phyloP scores from a whole-genome alignment of 129 eudicot genomes.

The Flaveria trinervia region DNA sequence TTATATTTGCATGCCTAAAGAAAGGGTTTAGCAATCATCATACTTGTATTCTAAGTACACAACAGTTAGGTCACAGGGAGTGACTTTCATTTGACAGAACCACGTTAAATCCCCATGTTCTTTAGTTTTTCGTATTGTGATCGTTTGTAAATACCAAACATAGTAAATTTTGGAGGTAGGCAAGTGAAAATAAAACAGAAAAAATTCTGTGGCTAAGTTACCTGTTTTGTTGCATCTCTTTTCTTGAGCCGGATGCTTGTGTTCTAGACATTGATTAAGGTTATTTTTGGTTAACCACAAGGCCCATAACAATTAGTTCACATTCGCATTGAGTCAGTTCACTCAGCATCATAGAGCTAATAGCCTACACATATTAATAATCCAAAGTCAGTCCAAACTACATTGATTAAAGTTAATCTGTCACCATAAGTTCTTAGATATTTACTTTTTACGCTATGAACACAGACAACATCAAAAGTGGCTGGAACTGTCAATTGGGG shows the following conservation, averaged over 20 bases:
- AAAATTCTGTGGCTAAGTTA: neutral
- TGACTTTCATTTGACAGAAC: too few relatives aligned
- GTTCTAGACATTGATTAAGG: neutral
- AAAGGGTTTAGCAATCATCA: neutral
- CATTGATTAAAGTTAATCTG: neutral
- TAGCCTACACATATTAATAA: neutral
- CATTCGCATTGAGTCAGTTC: neutral
- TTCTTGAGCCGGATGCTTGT: neutral
- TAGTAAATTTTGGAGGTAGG: neutral
- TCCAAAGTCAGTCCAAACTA: neutral
- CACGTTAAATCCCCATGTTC: too few relatives aligned
- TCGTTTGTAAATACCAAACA: too few relatives aligned
- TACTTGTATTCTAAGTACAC: neutral
- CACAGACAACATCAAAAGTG: slow-evolving; percentile 53
- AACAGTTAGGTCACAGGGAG: too few relatives aligned
- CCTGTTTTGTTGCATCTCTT: neutral
- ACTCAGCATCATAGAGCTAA: neutral
- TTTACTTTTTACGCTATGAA: neutral
- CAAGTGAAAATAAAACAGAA: neutral
- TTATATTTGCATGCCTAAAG: neutral
- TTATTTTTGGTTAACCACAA: neutral
- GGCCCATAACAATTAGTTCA: neutral
- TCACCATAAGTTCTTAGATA: neutral
- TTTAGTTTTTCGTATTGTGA: too few relatives aligned
- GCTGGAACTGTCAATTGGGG: slow-evolving; percentile 94